A percentile compares a stretch with the other conserved stretches of the same genome.
phyloP scores from a whole-genome alignment of 2,329 filamentous ascomycete genomes.

The Talaromyces sp. region DNA sequence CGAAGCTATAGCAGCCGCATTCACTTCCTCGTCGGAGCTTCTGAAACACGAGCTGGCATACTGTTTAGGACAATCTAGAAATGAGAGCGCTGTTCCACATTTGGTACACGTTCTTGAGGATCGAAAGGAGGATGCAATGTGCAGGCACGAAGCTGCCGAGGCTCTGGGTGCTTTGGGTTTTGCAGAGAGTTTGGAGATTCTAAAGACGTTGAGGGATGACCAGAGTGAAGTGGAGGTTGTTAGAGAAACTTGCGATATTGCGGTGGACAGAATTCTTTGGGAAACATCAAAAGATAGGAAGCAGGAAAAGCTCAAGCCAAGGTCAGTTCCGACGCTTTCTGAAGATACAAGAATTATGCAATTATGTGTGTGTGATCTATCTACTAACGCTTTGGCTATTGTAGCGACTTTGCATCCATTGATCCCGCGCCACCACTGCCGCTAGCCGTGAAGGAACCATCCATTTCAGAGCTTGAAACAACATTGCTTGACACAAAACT shows the following conservation, averaged over 20 bases:
- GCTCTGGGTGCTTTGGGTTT: slow-evolving; percentile 84
- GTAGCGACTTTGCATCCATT: slow-evolving; percentile 88
- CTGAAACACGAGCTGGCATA: slow-evolving; percentile 97
- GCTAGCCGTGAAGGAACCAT: slow-evolving; percentile 53
- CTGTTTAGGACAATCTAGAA: slow-evolving; percentile 86
- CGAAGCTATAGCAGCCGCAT: slow-evolving; percentile 80
- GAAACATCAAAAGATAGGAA: slow-evolving; percentile 69
- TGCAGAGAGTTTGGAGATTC: slow-evolving; percentile 63
- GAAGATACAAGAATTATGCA: neutral
- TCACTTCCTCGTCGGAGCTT: slow-evolving; percentile 77
- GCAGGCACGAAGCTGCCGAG: slow-evolving; percentile 92
- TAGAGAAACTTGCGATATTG: slow-evolving; percentile 95
- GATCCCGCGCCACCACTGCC: slow-evolving; percentile 89
- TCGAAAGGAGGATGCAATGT: slow-evolving; percentile 84
- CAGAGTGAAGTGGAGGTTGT: slow-evolving; percentile 71
- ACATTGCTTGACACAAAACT: slow-evolving; percentile 70
- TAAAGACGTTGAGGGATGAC: slow-evolving; percentile 69
- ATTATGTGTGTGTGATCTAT: neutral
- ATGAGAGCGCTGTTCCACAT: slow-evolving; percentile 65
- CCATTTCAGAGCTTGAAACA: slow-evolving; percentile 68
- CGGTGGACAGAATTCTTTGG: slow-evolving; percentile 90
- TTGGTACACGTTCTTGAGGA: slow-evolving; percentile 71
- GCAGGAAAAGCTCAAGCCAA: slow-evolving; percentile 71
- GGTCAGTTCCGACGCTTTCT: slow-evolving; percentile 47
- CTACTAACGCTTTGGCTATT: slow-evolving; percentile 9